phyloP scores from a whole-genome alignment of 2,329 filamentous ascomycete species.

The Domatiomyces catenatus region DNA sequence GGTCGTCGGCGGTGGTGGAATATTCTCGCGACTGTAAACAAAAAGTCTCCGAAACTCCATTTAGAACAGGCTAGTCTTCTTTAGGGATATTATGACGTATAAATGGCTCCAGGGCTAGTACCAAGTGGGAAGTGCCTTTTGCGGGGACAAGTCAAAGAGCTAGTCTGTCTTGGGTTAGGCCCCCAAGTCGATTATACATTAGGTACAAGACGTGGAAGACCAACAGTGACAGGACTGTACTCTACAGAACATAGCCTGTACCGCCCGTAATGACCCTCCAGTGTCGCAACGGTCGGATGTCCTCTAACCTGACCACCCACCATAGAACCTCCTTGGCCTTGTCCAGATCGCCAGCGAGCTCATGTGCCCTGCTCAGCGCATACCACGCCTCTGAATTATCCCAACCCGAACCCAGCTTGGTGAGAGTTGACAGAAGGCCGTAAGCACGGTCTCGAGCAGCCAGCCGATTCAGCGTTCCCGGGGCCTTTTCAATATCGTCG shows the following conservation, averaged over 20 bases:
- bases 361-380: slow-evolving; percentile 68
- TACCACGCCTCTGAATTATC: slow-evolving; percentile 91
- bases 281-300: slow-evolving; percentile 59
- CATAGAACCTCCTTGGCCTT: slow-evolving; percentile 87
- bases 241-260: slow-evolving; percentile 49
- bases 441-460: slow-evolving; percentile 81
- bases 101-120: no score
- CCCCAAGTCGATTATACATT: no score
- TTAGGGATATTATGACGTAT: no score
- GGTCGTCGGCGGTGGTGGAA: no score
- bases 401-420: slow-evolving; percentile 76
- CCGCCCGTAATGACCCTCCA: slow-evolving; percentile 54
- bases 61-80: no score
- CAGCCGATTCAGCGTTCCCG: slow-evolving; percentile 65
- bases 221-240: no score
- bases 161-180: no score
- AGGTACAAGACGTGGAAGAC: no score
- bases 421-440: slow-evolving; percentile 64
- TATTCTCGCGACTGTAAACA: no score
- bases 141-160: no score
- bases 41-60: no score
- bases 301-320: slow-evolving; percentile 95
- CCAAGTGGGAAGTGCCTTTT: no score
- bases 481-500: slow-evolving; percentile 35
- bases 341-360: slow-evolving; percentile 68